Evolutionary conservation across 805 yeast genomes (phyloP), one percentile per base, ranked within the genome.

Genomic region (Wickerhamomyces sydowiorum): DNA sequence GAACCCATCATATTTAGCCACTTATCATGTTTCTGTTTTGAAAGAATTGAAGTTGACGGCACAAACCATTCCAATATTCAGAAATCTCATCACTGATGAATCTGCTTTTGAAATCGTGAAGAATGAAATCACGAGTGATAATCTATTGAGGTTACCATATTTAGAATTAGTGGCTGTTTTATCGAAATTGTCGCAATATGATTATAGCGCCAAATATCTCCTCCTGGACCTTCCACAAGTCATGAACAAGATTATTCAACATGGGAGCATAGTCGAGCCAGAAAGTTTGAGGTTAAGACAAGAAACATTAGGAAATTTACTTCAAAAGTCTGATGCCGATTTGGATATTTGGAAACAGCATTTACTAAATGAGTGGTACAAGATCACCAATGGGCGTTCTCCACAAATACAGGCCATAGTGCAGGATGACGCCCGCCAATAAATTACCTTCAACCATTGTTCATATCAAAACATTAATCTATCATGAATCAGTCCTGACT

Each of bases 201-300:
- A 35, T 1, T 45, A 54, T 33, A 39, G 54, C 3, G 22, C 48
- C 1, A 10, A n/a, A 1, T 53, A 44, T 18, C 42, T 56, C 10
- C 20, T 53, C 3, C 23, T 30, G 5, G 46, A 48, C 4, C 19
- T 50, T 4, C 59, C 60, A 19, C 52, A 45, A 17, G 46, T 56
- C 5, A 52, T 56, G 59, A 54, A 52, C 33, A 49, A 47, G 20
- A 24, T 55, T 2, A 25, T 55, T 9, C 41, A 46, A 15, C 53
- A 52, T 3, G 43, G 30, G 6, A 36, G 47, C 10, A 43, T 56
- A 8, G 35, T 47, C 9, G 59, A 55, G 25, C 36, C 53, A 1
- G 54, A 55, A 23, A 42, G 51, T 3, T 49, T 37, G 39, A 30
- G 44, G n/a, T 24, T 50, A 7, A 45, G 61, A 32, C 48, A 47